Evolutionary conservation across 78 protist species (phyloP), one percentile per base, ranked within the genome.

Genomic region (Cavenderia fasciculata): DNA sequence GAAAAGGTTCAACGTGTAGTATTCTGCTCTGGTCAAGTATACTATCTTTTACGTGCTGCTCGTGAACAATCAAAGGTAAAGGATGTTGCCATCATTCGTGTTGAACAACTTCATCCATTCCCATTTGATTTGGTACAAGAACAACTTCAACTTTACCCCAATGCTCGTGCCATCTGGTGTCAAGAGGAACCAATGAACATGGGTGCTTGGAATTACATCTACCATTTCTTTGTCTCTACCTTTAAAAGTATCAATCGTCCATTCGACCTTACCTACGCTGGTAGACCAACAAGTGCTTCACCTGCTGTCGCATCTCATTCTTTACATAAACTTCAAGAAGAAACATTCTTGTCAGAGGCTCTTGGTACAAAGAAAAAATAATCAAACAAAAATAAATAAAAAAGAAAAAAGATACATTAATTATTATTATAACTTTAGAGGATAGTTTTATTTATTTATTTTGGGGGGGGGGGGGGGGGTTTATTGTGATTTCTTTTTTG

Each of bases 61-160:
- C 85, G 97, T 38, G 94, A 77, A 23, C 47, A 68, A 27, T 12
- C 41, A 29, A 74, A 74, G 54, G 25, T 77, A 25, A 40, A 61
- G 66, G 96, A 97, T 33, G 93, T 94, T 14, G 99, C 99, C 47
- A 57, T 97, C 40, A 78, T 92, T 34, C 86, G 97, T 25, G 77
- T 96, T 7, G 98, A 96, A 87, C 98, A 98, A 95, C 43, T 98
- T 59, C 74, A 95, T 57, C 99, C 99, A 73, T 97, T 98, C 97
- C 99, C 98, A 79, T 93, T 90, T 87, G 96, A 93, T 71, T 85
- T 68, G 49, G 94, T 98, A 12, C 56, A 5, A 5, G 79, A 82
- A 36, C 93, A 90, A 69, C 34, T 62, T 8, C 2, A 34, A 14
- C 57, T 19, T 59, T 94, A 94, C 59, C 79, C 86, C 52, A 59